Percentiles rank a stretch among this genome's conserved stretches.
These are phyloP conservation scores for Apiotrichum brassicae DNA, from an alignment of 1,284 basidiomycete genomes.

Conservation along the genomic window DNA sequence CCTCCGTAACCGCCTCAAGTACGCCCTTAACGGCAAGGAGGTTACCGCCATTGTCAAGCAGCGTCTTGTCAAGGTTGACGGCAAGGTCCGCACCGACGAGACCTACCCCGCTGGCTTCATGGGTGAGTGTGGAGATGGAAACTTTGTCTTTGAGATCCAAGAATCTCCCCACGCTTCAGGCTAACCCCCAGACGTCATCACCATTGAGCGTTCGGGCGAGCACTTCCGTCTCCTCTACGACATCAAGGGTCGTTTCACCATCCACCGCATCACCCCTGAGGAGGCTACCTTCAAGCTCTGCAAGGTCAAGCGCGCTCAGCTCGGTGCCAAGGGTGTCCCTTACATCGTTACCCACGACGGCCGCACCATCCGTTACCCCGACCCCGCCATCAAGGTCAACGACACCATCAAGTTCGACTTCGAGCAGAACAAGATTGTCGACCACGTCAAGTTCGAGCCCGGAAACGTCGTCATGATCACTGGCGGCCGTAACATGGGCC, in stretches of 20 bases:
- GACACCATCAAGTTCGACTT: conserved; percentile 98
- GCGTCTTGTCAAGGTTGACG: conserved; percentile 96
- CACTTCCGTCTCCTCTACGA: conserved; percentile 99
- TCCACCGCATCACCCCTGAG: conserved; percentile 98
- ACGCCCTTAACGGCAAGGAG: conserved; percentile 93
- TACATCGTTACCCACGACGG: conserved; percentile 99
- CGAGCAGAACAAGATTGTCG: conserved; percentile 87
- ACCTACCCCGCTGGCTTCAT: conserved; percentile 97
- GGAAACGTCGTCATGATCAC: conserved; percentile 98
- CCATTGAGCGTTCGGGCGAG: conserved; percentile 97
- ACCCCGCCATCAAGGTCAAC: conserved; percentile 92
- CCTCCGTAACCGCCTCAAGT: conserved; percentile 98
- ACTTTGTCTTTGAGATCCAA: too few species aligned
- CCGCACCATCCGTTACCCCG: conserved; percentile 98
- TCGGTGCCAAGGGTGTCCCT: conserved; percentile 91
- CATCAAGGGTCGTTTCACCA: conserved; percentile 98
- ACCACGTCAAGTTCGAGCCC: conserved; percentile 93
- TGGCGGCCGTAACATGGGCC: conserved; percentile 99
- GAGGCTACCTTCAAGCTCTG: conserved; percentile 97
- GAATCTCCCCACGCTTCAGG: too few species aligned
- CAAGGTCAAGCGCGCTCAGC: conserved; percentile 87
- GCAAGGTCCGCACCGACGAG: conserved; percentile 96
- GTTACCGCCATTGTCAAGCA: conserved; percentile 92
- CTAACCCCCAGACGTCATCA: conserved; percentile 71
- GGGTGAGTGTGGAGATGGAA: conserved; percentile 56